Conservation (phyloP, 2,329 filamentous ascomycete species). For the Drechslerella coelobrocha region DNA sequence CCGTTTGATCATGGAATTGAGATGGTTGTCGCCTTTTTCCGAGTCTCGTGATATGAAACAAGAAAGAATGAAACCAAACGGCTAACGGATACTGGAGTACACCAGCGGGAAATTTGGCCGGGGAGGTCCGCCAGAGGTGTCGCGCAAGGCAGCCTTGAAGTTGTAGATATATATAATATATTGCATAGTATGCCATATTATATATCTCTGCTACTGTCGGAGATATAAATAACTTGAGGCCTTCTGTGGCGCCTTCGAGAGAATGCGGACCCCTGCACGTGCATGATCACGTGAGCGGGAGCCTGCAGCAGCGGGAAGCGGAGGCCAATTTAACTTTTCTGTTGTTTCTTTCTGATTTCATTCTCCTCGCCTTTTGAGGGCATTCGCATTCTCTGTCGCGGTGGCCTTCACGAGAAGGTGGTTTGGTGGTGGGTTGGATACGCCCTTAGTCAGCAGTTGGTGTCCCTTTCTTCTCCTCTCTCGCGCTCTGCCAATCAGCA, state of each 20-base stretch:
- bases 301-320: background rate
- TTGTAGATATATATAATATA: no score
- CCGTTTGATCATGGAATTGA: constrained; percentile 40
- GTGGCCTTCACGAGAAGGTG: no score
- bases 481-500: constrained; percentile 18
- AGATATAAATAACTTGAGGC: no score
- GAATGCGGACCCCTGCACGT: constrained; percentile 29
- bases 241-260: no score
- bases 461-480: no score
- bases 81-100: constrained; percentile 30
- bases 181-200: constrained; percentile 1
- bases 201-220: no score
- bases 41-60: constrained; percentile 27
- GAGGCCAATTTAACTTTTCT: background rate
- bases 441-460: background rate
- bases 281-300: constrained; percentile 23
- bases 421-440: no score
- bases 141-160: no score
- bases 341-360: background rate
- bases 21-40: constrained; percentile 16
- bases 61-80: no score
- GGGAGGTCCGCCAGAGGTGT: constrained; percentile 17
- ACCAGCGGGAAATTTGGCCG: constrained; percentile 24
- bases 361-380: no score
- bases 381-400: no score